Base-by-base conservation (phyloP, 2,329 filamentous ascomycete species). In the Cladosporium austrohemisphaericum region DNA sequence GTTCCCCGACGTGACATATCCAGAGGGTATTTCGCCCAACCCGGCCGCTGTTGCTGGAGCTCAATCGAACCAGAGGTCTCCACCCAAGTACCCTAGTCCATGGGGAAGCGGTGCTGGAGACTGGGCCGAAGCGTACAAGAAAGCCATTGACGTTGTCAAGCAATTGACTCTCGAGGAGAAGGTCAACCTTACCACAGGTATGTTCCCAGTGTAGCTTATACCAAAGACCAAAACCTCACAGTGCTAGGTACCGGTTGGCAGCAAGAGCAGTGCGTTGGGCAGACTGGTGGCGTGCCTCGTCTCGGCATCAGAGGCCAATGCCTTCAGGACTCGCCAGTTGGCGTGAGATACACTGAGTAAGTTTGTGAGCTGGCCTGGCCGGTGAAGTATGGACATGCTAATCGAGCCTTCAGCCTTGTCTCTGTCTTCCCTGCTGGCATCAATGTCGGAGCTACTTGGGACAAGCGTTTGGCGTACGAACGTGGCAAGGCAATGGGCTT, bases 281-380 rank as follows among this genome's bases (percentile, higher is more conserved):
- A 94, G 58, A 67, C 64, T 19, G 87, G 87, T 33, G 73, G 84
- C 5, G 76, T 90, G 29, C 85, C 85, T 16, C 78, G 85, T 28
- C 70, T 90, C 5, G 84, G 83, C 11, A 78, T 90, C 57, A 81
- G 78, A 57, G 76, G 82, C 23, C 72, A 95, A n/a, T 96, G 91
- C 66, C 72, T 93, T 74, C 89, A 95, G 62, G 91, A 95, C 64
- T 84, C 86, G 2, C 90, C 90, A 4, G 74, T 93, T 1, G 91
- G 90, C 52, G 74, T 95, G 50, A 85, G 90, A 47, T 78, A 84
- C 51, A 78, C 80, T 55, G 89, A 95, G 26, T 66, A 64, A 31
- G 44, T 14, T 14, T 25, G 8, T 25, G 9, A 16, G 5, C 7
- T 19, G 16, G 10, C 8, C 10, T 11, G 35, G 7, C 4, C 25